A percentile compares a stretch with the other conserved stretches of the same genome.
Conservation (phyloP, 495 filamentous ascomycete genomes). For the Bacidia rubella region DNA sequence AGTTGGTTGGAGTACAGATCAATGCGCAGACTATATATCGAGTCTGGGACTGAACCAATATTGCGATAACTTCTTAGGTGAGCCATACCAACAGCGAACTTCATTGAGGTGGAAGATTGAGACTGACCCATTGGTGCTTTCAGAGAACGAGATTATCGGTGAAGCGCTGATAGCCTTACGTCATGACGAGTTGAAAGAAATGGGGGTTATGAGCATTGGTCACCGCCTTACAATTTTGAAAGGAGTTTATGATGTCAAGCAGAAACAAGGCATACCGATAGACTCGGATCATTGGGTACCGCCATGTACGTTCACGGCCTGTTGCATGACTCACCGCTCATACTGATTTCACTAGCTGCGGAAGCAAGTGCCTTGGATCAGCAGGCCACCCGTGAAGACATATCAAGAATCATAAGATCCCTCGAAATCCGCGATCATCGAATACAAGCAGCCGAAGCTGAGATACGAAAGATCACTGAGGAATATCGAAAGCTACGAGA, state of each 20-base stretch:
- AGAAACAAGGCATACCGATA: constrained; percentile 77
- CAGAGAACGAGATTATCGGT: constrained; percentile 88
- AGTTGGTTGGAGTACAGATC: constrained; percentile 75
- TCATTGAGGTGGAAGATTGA: background rate
- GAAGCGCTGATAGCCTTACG: constrained; percentile 79
- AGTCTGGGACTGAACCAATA: constrained; percentile 75
- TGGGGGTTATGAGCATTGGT: constrained; percentile 83
- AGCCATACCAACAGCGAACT: background rate
- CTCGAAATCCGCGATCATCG: constrained; percentile 78
- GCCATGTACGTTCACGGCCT: constrained; percentile 49
- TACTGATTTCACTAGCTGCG: constrained; percentile 47
- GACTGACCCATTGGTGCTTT: constrained; percentile 14
- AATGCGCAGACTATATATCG: constrained; percentile 74
- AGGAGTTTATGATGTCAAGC: constrained; percentile 87
- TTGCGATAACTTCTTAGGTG: constrained; percentile 66
- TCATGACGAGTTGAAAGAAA: constrained; percentile 87
- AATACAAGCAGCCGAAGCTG: constrained; percentile 63
- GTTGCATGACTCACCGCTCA: background rate
- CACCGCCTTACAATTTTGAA: constrained; percentile 92
- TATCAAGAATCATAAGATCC: constrained; percentile 75
- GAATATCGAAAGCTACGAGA: constrained; percentile 76
- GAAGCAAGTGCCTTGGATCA: constrained; percentile 75
- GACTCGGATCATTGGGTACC: constrained; percentile 92
- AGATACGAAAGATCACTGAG: constrained; percentile 66
- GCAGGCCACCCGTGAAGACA: constrained; percentile 79